A percentile compares a stretch with the other conserved stretches of the same genome.
Conservation (phyloP, 306 rosid species). For the Trifolium repens region DNA sequence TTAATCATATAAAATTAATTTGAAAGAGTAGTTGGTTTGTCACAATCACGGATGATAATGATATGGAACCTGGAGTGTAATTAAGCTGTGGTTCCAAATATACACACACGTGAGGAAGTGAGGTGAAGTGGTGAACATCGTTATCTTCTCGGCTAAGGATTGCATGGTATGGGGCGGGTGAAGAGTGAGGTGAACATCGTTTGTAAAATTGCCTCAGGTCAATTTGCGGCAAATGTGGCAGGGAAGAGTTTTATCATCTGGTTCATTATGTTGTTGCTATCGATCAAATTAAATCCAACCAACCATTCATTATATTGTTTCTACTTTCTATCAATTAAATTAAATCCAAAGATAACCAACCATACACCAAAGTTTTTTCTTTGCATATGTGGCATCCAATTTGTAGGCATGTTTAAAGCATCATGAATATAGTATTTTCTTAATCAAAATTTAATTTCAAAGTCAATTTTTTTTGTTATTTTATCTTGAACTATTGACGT, state of each 20-base stretch:
- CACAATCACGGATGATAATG: neutral
- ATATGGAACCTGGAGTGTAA: neutral
- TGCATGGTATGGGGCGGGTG: neutral
- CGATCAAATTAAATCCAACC: too few relatives aligned
- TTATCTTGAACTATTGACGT: too few relatives aligned
- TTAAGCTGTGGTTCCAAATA: neutral
- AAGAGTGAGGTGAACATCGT: neutral
- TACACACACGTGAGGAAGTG: neutral
- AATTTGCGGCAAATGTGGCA: neutral
- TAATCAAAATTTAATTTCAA: too few relatives aligned
- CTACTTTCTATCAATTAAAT: too few relatives aligned
- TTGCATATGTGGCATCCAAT: too few relatives aligned
- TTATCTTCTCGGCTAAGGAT: neutral
- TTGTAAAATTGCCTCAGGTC: neutral
- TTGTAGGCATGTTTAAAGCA: too few relatives aligned
- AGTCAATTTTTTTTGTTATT: too few relatives aligned
- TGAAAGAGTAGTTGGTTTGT: constrained; percentile 1
- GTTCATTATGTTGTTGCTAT: too few relatives aligned
- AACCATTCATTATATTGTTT: too few relatives aligned
- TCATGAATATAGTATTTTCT: too few relatives aligned
- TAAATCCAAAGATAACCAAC: too few relatives aligned
- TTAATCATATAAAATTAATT: neutral
- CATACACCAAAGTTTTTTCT: too few relatives aligned
- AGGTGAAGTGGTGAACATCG: neutral
- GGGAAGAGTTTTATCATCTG: neutral